phyloP scores from a whole-genome alignment of 257 asterid genomes.

The Cinchona pubescens region DNA sequence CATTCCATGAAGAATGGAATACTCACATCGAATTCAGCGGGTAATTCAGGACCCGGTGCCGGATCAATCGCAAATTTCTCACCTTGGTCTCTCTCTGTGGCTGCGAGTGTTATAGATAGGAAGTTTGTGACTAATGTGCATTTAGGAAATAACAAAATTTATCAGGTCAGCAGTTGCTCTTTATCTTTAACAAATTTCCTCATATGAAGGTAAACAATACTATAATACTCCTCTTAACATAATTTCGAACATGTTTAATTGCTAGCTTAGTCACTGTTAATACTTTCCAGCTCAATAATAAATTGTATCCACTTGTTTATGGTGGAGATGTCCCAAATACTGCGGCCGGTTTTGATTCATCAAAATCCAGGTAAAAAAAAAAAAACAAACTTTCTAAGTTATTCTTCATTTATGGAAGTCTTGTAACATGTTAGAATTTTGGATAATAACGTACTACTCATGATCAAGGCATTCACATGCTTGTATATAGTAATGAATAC shows the following conservation, averaged over 20 bases:
- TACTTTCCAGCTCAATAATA: conserved; percentile 44
- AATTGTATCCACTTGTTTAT: conserved; percentile 55
- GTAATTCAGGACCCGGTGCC: conserved; percentile 56
- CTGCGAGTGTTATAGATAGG: conserved; percentile 63
- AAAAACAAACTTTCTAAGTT: neutral
- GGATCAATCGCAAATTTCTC: conserved; percentile 38
- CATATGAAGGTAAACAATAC: too few relatives aligned
- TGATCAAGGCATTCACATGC: too few relatives aligned
- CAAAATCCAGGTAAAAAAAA: conserved; percentile 35
- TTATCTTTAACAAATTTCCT: too few relatives aligned
- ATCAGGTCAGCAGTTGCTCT: conserved; percentile 15
- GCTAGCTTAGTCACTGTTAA: conserved; percentile 34
- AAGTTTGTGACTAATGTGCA: conserved; percentile 47
- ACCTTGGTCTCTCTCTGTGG: conserved; percentile 68
- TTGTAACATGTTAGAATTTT: too few relatives aligned
- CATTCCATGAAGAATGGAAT: conserved; percentile 69
- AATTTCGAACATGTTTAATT: neutral
- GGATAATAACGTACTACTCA: too few relatives aligned
- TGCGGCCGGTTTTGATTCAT: conserved; percentile 27
- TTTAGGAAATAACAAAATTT: conserved; percentile 51
- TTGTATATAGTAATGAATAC: too few relatives aligned
- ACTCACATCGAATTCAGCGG: conserved; percentile 57
- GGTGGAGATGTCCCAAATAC: conserved; percentile 69
- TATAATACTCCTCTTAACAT: neutral
- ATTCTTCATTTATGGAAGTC: neutral